A percentile compares a stretch with the other conserved stretches of the same genome.
phyloP scores from a whole-genome alignment of 2,329 filamentous ascomycete species.

The Paraconiothyrium brasiliense region DNA sequence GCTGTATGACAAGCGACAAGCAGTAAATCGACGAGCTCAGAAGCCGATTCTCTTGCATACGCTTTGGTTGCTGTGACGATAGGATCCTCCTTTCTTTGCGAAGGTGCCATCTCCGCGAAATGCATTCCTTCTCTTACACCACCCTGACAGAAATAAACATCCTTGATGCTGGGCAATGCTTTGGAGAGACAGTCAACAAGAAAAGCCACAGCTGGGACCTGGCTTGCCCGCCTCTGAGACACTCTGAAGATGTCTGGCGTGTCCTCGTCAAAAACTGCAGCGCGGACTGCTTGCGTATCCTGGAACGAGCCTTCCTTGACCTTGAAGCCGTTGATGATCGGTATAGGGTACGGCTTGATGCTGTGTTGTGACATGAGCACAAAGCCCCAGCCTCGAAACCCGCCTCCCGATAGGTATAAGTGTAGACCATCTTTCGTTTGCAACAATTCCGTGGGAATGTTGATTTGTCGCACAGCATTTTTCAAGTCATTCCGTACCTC shows the following conservation, averaged over 20 bases:
- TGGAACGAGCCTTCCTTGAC: conserved; percentile 70
- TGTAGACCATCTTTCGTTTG: conserved; percentile 55
- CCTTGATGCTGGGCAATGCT: conserved; percentile 72
- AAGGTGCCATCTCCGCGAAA: conserved; percentile 71
- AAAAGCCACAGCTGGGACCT: conserved; percentile 84
- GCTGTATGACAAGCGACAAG: conserved; percentile 54
- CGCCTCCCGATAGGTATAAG: conserved; percentile 87
- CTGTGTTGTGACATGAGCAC: conserved; percentile 82
- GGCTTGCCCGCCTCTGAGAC: conserved; percentile 78
- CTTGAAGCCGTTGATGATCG: conserved; percentile 81
- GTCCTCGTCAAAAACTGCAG: conserved; percentile 51
- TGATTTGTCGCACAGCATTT: conserved; percentile 66
- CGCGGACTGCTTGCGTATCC: conserved; percentile 58
- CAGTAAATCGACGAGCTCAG: conserved; percentile 60
- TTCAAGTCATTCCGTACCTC: conserved; percentile 68
- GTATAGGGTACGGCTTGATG: conserved; percentile 81
- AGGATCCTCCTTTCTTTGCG: conserved; percentile 71
- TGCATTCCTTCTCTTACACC: conserved; percentile 87
- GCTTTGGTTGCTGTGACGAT: conserved; percentile 68
- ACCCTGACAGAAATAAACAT: conserved; percentile 85
- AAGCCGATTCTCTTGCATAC: conserved; percentile 60
- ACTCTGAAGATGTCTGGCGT: conserved; percentile 69
- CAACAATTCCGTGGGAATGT: conserved; percentile 64
- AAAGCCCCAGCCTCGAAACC: conserved; percentile 90
- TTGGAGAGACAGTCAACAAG: conserved; percentile 79